Evolutionary conservation across 2,329 filamentous ascomycete genomes (phyloP), one percentile per base, ranked within the genome.

Genomic region (Thielaviopsis musarum): DNA sequence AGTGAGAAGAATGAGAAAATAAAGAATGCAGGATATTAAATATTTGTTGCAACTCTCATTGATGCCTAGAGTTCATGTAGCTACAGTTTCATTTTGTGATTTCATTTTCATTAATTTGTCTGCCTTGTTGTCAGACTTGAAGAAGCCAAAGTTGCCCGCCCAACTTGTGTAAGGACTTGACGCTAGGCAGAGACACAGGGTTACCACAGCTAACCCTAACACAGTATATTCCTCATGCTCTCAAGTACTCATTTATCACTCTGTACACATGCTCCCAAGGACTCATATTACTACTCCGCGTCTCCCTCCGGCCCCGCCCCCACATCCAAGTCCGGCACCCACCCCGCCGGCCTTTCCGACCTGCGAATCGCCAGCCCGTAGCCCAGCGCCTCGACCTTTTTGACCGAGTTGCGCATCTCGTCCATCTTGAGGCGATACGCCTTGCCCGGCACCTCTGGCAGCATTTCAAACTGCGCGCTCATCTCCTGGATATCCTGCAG

Each of bases 301-400:
- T 56, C 55, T 15, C n/a, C 57, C 45, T 49, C 48, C 7, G 45
- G 52, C 13, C 41, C 48, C 6, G 22, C 52, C n/a, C 57, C 57
- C 4, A 57, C 59, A 19, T 64, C 62, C 68, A 88, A 70, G 68
- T 95, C 91, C 3, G 91, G 91, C 68, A 93, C 80, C 91, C 91
- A 97, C 0, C 91, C 91, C 68, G 86, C 88, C 0, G 91, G 91
- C 63, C 90, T 75, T 75, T 98, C 93, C 57, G 85, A 87, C 0
- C 91, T 91, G 57, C 93, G 78, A 22, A 98, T 87, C 30, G 85
- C 82, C 65, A 96, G 81, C 3, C 90, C 89, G 70, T 97, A 98
- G 30, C 90, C 83, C 24, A 91, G 81, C 64, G 82, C 84, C 77
- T 98, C 93, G 12, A 98, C 93, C 77, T 98, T 98, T 67, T 86